Base-by-base conservation (phyloP, 352 stramenopile species). In the Thalassiosira ordinaria region DNA sequence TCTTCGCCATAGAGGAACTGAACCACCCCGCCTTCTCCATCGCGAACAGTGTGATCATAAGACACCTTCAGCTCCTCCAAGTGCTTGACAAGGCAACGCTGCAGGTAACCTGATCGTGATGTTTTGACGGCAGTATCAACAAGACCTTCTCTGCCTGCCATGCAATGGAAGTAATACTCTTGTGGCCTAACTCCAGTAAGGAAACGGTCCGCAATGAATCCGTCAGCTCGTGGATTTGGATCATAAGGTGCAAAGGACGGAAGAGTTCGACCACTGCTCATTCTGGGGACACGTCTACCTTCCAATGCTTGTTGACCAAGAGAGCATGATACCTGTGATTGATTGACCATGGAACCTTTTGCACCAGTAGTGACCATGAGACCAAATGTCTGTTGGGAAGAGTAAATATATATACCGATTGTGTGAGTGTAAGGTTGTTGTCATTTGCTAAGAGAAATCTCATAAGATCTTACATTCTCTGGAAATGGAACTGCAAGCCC, bases 141-240 rank as follows among this genome's bases (percentile, higher is more conserved):
- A 26, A 93, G 68, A 85, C 98, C 98, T 92, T 99, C 98, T 77
- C 98, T 92, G 14, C 98, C 98, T 72, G 97, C 97, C 98, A 99
- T 99, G 89, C 97, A 99, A 93, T 99, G 98, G 85, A 99, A 99
- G 90, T 99, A 99, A 90, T 99, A 99, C 88, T 99, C 98, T 87
- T 99, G 93, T n/a, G 95, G 93, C 29, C 93, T 80, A 37, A 97
- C 85, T 53, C 98, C 98, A 44, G 97, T 99, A 39, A 99, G 91
- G 89, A 99, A 99, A 11, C 97, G 94, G 90, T 99, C 98, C 22
- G 96, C 98, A 74, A 99, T 98, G 90, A 99, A 99, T 41, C 98
- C 98, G 89, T 98, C 97, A 29, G 98, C 97, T 73, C 97, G 90
- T 20, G 98, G 97, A 37, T 95, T 97, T 35, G 97, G 96, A 88